A percentile compares a stretch with the other conserved stretches of the same genome.
phyloP scores from a whole-genome alignment of 2,329 filamentous ascomycete genomes.

The Pyrenophora seminiperda region DNA sequence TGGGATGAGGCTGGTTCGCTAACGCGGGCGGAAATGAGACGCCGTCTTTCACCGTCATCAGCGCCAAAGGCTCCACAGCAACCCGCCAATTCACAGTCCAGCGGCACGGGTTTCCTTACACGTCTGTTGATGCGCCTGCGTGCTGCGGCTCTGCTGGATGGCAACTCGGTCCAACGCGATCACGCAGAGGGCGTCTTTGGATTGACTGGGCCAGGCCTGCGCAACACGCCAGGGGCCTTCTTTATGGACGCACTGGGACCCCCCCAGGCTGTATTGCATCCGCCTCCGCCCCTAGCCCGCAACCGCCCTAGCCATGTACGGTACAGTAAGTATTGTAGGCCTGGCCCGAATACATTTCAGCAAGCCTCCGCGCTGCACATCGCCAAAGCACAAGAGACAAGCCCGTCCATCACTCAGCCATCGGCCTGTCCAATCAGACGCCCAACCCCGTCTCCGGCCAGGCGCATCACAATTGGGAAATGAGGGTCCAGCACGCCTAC shows the following conservation, averaged over 20 bases:
- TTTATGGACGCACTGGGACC: slow-evolving; percentile 19
- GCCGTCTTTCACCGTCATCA: slow-evolving; percentile 38
- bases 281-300: slow-evolving; percentile 32
- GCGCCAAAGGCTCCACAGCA: slow-evolving; percentile 29
- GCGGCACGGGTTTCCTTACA: slow-evolving; percentile 8
- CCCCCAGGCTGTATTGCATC: slow-evolving; percentile 9
- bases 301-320: slow-evolving; percentile 27
- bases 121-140: slow-evolving; percentile 12
- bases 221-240: slow-evolving; percentile 33
- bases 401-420: slow-evolving; percentile 7
- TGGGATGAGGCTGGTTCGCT: slow-evolving; percentile 45
- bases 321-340: too few species aligned
- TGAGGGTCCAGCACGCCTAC: slow-evolving; percentile 11
- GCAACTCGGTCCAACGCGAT: slow-evolving; percentile 12
- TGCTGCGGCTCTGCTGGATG: slow-evolving; percentile 14
- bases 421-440: slow-evolving; percentile 16
- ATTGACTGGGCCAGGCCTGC: slow-evolving; percentile 22
- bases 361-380: slow-evolving; percentile 24
- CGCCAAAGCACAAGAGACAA: slow-evolving; percentile 16
- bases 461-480: slow-evolving; percentile 17
- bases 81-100: slow-evolving; percentile 16
- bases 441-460: slow-evolving; percentile 7
- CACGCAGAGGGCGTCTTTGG: slow-evolving; percentile 1
- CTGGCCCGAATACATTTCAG: slow-evolving; percentile 31
- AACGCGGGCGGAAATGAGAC: slow-evolving; percentile 46